Base-by-base conservation (phyloP, 179 eudicot species). In the Spergularia azorica region DNA sequence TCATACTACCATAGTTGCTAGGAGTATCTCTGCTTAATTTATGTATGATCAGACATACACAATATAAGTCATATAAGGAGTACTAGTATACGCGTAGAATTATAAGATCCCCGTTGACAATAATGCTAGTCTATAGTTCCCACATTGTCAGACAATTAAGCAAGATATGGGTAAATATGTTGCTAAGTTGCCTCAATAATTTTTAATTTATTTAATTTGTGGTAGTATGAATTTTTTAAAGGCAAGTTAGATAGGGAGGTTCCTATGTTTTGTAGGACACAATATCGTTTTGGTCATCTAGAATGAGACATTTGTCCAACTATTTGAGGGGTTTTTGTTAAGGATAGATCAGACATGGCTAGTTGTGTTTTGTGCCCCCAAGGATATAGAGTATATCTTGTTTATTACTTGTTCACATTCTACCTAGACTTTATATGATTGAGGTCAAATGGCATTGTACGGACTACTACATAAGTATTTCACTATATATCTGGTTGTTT, bases 251-350 rank as follows among this genome's bases (percentile, higher is more conserved):
- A 3, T 69, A 46, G 55, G 38, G 65, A 16, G 9, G 7, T 63
- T 51, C 1, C 36, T 18, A 17, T 8, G 8, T 43, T 26, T 72
- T n/a, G 65, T 20, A 6, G 36, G 46, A 13, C 48, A 15, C 39
- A 26, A 43, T 41, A 59, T 13, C 16, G 9, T 41, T 5, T 14
- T 71, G 11, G n/a, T 14, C 50, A 18, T 36, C 9, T 56, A 72
- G 59, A 39, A 60, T 46, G 77, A 60, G 77, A 81, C 84, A 81
- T 61, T 52, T 77, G 80, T 77, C 80, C 77, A 80, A 81, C 68
- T 76, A 57, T 72, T 55, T 16, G 77, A 72, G 51, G 56, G 48
- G 65, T 59, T 72, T 76, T 67, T 77, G 80, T 73, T 72, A 32
- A 60, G 67, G 70, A 81, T 67, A 64, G 56, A 36, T 61, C 76